Evolutionary conservation across 2,329 filamentous ascomycete genomes (phyloP).

Genomic region (Ophiostoma fasciatum): DNA sequence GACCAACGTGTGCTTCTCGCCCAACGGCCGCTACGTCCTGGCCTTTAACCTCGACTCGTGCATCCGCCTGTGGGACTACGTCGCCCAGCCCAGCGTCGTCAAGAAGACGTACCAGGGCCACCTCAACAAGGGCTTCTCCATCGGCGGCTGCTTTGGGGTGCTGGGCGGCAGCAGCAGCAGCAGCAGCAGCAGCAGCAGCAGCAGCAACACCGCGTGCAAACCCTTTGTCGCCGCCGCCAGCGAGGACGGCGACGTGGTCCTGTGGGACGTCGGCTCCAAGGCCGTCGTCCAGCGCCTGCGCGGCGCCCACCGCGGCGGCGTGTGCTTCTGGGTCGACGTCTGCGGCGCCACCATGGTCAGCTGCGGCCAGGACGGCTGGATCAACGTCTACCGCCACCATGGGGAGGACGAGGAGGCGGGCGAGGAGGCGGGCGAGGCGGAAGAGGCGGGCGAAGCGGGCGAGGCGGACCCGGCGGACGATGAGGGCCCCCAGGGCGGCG

Average conservation of each 20-base stretch:
- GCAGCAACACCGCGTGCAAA: conserved; percentile 10
- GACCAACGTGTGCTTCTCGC: conserved; percentile 77
- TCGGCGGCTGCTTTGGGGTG: conserved; percentile 71
- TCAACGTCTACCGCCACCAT: conserved; percentile 32
- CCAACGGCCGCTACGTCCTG: conserved; percentile 85
- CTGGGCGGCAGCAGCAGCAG: conserved; percentile 14
- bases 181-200: conserved; percentile 9
- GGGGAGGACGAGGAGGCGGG: not conserved
- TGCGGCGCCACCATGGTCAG: conserved; percentile 41
- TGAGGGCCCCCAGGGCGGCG: not conserved
- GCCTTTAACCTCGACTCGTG: conserved; percentile 86
- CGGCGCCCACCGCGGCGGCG: conserved; percentile 36
- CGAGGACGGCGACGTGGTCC: conserved; percentile 70
- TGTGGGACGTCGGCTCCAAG: conserved; percentile 88
- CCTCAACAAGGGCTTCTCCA: conserved; percentile 65
- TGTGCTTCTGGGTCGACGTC: conserved; percentile 53
- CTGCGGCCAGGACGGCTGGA: conserved; percentile 37
- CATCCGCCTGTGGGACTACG: conserved; percentile 88
- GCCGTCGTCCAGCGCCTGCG: conserved; percentile 56
- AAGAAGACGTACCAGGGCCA: conserved; percentile 98
- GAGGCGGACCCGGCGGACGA: not conserved
- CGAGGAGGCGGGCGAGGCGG: not conserved
- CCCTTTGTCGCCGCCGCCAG: conserved; percentile 67
- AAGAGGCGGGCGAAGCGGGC: not conserved
- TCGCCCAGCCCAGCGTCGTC: conserved; percentile 56